Percentiles rank a stretch among this genome's conserved stretches.
Evolutionary conservation across 108 stramenopile species (phyloP).

Genomic region (Cylindrotheca fusiformis): DNA sequence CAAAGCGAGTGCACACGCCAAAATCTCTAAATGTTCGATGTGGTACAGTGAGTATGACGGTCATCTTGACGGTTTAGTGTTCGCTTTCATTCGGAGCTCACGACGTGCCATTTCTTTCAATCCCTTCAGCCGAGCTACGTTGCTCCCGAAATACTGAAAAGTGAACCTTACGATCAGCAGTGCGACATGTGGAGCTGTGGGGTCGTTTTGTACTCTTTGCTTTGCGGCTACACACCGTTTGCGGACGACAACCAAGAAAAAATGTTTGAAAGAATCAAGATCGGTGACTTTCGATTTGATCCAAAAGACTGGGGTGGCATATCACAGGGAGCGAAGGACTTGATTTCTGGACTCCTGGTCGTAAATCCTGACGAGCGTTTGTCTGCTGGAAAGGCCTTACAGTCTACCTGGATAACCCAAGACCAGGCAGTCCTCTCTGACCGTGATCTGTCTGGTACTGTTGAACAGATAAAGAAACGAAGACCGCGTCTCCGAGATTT

Average conservation of each 20-base stretch:
- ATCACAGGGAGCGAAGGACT: slow-evolving; percentile 66
- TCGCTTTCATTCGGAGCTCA: not conserved
- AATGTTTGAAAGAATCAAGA: slow-evolving; percentile 46
- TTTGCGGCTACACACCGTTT: slow-evolving; percentile 81
- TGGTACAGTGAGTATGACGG: slow-evolving; percentile 48
- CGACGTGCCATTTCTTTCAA: not conserved
- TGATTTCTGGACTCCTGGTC: slow-evolving; percentile 64
- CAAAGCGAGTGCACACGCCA: slow-evolving; percentile 74
- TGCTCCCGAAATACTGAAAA: slow-evolving; percentile 62
- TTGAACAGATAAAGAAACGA: slow-evolving; percentile 14
- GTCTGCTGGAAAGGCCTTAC: slow-evolving; percentile 58
- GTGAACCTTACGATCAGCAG: slow-evolving; percentile 64
- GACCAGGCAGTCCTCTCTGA: slow-evolving; percentile 38
- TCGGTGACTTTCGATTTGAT: slow-evolving; percentile 42
- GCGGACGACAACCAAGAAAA: slow-evolving; percentile 39
- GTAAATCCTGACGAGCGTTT: slow-evolving; percentile 63
- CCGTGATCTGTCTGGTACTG: slow-evolving; percentile 43
- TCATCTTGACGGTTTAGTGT: not conserved
- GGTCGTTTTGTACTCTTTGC: slow-evolving; percentile 87
- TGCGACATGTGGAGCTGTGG: slow-evolving; percentile 96
- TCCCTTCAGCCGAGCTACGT: slow-evolving; percentile 40
- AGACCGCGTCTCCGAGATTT: slow-evolving; percentile 17
- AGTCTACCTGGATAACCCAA: slow-evolving; percentile 68
- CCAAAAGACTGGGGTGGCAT: slow-evolving; percentile 65
- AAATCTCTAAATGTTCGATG: slow-evolving; percentile 80